Base-by-base conservation (phyloP, 1,284 basidiomycete genomes). In the Chalciporus sp. region DNA sequence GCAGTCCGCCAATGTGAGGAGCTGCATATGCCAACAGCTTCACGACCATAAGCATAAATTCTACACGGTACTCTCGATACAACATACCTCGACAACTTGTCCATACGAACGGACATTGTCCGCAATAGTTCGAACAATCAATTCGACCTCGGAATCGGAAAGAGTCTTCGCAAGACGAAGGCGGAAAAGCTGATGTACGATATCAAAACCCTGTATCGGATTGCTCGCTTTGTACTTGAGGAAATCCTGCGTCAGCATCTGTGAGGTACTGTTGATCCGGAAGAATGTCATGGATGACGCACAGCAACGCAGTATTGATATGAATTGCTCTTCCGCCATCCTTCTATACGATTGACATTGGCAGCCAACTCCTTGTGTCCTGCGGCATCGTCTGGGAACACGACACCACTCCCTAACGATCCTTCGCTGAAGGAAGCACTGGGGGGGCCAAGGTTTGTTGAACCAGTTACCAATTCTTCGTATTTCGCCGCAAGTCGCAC, bases 51-150 rank as follows among this genome's bases (percentile, higher is more conserved):
- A 29, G 47, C 23, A 27, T 52, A 20, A 52, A 43, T 17, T 16
- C 20, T 14, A 14, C 47, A 26, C 0, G 12, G 1, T 29, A 26
- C 27, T 26, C 10, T 33, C 33, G 17, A 41, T 3, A 39, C 31
- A 16, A 71, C 82, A 56, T 62, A 93, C 95, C 82, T 98, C 94
- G 6, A 92, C 81, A 3, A 95, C 88, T 72, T 97, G 91, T 50
- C 95, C 92, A 64, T 96, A 94, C 0, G 84, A 81, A 58, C 81
- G 82, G 35, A 92, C 78, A 53, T 80, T 82, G 28, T 88, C 82
- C 0, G 85, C 82, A 9, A 98, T 72, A 3, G 85, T 83, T 12
- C 82, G 78, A 73, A 92, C 88, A 60, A 98, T 94, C 31, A 85
- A 64, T 58, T 88, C 82, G 0, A 83, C 84, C 72, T 98, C 92